Conservation (phyloP, 306 rosid species). For the Styphnolobium japonicum region DNA sequence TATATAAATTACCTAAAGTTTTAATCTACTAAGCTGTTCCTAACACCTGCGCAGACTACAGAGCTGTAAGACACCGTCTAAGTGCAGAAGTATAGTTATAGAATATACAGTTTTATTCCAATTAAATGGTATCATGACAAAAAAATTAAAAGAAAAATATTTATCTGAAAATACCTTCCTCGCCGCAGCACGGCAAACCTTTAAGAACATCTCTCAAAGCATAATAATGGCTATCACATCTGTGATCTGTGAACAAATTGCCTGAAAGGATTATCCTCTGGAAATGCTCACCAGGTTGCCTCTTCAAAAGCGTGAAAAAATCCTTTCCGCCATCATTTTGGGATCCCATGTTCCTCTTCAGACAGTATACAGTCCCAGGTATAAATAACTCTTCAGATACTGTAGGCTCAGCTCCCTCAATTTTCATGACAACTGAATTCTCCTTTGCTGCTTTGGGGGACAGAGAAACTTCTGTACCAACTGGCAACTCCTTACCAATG, state of each 20-base stretch:
- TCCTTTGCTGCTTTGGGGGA: conserved; percentile 31
- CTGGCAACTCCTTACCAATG: conserved; percentile 36
- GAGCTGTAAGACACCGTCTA: not conserved
- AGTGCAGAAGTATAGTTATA: conserved; percentile 17
- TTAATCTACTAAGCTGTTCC: conserved; percentile 11
- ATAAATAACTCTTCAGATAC: conserved; percentile 71
- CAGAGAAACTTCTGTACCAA: conserved; percentile 22
- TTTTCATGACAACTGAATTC: conserved; percentile 32
- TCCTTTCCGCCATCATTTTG: conserved; percentile 27
- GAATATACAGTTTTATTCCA: conserved; percentile 1
- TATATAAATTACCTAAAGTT: conserved; percentile 2
- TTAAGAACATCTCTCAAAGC: conserved; percentile 94
- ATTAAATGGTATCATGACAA: not conserved
- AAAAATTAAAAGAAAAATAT: not conserved
- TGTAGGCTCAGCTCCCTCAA: conserved; percentile 32
- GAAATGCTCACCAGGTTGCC: conserved; percentile 83
- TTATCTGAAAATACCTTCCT: conserved; percentile 55
- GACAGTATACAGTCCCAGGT: conserved; percentile 78
- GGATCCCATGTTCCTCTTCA: conserved; percentile 60
- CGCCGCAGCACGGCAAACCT: conserved; percentile 53
- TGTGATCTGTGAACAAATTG: conserved; percentile 82
- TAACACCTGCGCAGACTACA: not conserved
- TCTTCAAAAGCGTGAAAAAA: conserved; percentile 66
- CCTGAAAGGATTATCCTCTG: conserved; percentile 70
- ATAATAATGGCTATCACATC: conserved; percentile 75